A percentile compares a stretch with the other conserved stretches of the same genome.
These are phyloP conservation scores for Solanum etuberosum DNA, from an alignment of 257 asterid genomes.

Conservation along the genomic window DNA sequence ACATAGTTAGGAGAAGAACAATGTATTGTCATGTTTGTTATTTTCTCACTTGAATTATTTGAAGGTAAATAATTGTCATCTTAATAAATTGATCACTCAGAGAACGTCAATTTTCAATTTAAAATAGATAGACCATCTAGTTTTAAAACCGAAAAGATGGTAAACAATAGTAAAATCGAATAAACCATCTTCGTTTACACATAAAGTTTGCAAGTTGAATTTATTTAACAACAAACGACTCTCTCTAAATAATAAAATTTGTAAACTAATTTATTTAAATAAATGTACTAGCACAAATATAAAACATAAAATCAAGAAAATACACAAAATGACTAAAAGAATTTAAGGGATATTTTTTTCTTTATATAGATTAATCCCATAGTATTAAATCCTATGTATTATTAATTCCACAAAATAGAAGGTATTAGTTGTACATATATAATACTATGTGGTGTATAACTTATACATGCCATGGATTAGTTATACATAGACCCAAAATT, in stretches of 20 bases:
- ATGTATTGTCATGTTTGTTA: not conserved
- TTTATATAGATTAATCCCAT: no score
- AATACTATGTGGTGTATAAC: not conserved
- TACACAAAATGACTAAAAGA: no score
- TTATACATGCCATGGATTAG: not conserved
- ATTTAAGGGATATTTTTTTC: not conserved
- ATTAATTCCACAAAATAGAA: not conserved
- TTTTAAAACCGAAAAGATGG: no score
- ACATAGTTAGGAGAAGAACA: not conserved
- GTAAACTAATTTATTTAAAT: no score
- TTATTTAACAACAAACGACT: no score
- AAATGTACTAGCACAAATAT: no score
- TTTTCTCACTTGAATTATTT: not conserved
- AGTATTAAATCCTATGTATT: not conserved
- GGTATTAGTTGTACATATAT: no score
- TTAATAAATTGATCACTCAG: not conserved
- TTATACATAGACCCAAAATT: no score
- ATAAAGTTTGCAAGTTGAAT: not conserved
- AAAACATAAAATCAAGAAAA: no score
- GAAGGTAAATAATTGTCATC: no score
- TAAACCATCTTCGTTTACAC: not conserved
- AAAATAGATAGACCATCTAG: not conserved
- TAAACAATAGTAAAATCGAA: not conserved
- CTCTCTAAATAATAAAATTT: not conserved
- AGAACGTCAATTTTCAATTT: no score